Evolutionary conservation across 2,329 filamentous ascomycete species (phyloP), one percentile per base, ranked within the genome.

Genomic region (Diplocarpon mali): DNA sequence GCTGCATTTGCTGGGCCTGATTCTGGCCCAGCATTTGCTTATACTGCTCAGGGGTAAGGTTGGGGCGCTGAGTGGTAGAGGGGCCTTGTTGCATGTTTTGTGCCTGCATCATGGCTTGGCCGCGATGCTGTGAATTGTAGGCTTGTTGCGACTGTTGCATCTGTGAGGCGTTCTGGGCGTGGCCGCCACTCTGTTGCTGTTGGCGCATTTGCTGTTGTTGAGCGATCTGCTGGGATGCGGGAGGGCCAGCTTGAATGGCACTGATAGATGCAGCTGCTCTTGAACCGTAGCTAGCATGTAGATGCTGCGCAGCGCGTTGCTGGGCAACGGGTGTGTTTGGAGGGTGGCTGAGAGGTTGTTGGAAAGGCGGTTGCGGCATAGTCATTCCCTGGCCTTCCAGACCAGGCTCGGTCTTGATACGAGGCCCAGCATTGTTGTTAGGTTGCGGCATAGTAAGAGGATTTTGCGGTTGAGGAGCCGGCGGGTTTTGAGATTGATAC

Each of bases 211-310:
- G 56, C 35, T 51, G 42, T 42, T 45, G 42, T 17, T 42, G 38
- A 10, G 17, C 29, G 43, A 48, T 48, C 35, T 48, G 45, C 15
- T 46, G 47, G 36, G 53, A 36, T 14, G 37, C 40, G 40, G 48
- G 42, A 14, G 54, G 56, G 36, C 53, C 54, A 40, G 61, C 56
- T 38, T 60, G 75, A 42, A 83, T 72, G 37, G 79, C 76, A 46
- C 72, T 77, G 56, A 85, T 81, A 6, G 78, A 82, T 13, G 75
- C 76, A 28, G 73, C 73, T n/a, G 80, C 80, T 44, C 77, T 69
- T 15, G 69, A 66, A 4, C 81, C 81, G 55, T 77, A 85, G 50
- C 76, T 70, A 37, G 67, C 67, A 45, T 76, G 70, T 2, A 82
- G 62, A 50, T 78, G 71, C 50, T 72, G 68, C 16, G 71, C 70